These are phyloP conservation scores for Coemansia sp. DNA, from an alignment of 192 early-diverging fungal genomes.

Conservation along the genomic window DNA sequence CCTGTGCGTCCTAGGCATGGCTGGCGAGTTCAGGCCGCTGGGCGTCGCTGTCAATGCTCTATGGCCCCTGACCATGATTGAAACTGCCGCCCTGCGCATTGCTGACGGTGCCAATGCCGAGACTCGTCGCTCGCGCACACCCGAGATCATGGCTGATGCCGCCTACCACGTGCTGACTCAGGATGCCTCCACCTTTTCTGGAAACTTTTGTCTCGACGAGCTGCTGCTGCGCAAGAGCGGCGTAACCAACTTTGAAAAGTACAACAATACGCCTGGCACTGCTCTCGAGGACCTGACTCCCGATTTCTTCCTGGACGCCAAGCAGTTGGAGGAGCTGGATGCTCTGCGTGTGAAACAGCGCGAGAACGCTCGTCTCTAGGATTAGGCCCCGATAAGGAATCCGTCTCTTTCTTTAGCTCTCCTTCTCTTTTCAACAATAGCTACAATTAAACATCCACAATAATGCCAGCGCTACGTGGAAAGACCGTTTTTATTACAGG, in stretches of 20 bases:
- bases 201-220: slow-evolving; percentile 82
- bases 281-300: slow-evolving; percentile 60
- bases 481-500: slow-evolving; percentile 59
- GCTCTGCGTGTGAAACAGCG: slow-evolving; percentile 34
- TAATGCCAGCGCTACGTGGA: slow-evolving; percentile 10
- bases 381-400: neutral
- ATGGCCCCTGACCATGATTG: slow-evolving; percentile 79
- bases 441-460: neutral
- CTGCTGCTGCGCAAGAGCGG: slow-evolving; percentile 72
- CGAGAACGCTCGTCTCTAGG: slow-evolving; percentile 6
- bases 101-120: slow-evolving; percentile 17
- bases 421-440: neutral
- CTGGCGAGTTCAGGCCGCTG: slow-evolving; percentile 67
- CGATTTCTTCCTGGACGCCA: slow-evolving; percentile 69
- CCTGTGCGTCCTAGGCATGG: slow-evolving; percentile 72
- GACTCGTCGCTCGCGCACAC: slow-evolving; percentile 31
- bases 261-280: slow-evolving; percentile 64
- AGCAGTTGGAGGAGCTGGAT: slow-evolving; percentile 49
- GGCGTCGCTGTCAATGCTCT: slow-evolving; percentile 78
- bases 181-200: slow-evolving; percentile 60
- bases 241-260: slow-evolving; percentile 72
- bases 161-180: slow-evolving; percentile 69
- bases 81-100: slow-evolving; percentile 68
- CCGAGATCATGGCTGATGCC: slow-evolving; percentile 84
- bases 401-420: neutral